These are phyloP conservation scores for Xylariaceae sp. DNA, from an alignment of 2,329 filamentous ascomycete genomes.

Conservation along the genomic window DNA sequence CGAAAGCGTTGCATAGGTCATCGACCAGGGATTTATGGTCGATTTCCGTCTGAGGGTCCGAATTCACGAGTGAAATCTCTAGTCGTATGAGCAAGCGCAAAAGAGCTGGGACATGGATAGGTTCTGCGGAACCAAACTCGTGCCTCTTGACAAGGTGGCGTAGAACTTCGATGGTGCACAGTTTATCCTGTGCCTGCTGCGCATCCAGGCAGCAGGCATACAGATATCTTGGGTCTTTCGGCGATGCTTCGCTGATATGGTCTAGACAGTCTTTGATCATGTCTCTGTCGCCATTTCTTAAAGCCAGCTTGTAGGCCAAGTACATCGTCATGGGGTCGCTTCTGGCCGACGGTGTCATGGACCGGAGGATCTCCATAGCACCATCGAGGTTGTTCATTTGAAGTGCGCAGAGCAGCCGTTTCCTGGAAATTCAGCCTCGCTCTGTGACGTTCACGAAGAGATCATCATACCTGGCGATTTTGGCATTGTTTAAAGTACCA, in stretches of 20 bases:
- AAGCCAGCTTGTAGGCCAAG: slow-evolving; percentile 65
- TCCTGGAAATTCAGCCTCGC: slow-evolving; percentile 45
- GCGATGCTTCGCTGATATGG: slow-evolving; percentile 44
- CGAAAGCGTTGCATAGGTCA: slow-evolving; percentile 48
- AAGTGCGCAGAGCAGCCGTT: slow-evolving; percentile 63
- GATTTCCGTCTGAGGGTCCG: slow-evolving; percentile 11
- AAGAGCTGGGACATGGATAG: slow-evolving; percentile 54
- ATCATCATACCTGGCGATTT: slow-evolving; percentile 52
- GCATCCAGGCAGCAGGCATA: slow-evolving; percentile 78
- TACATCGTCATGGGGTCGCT: slow-evolving; percentile 62
- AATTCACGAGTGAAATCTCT: slow-evolving; percentile 34
- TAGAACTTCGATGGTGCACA: slow-evolving; percentile 51
- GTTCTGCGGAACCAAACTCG: slow-evolving; percentile 36
- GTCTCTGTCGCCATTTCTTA: slow-evolving; percentile 50
- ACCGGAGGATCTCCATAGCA: slow-evolving; percentile 47
- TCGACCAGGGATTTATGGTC: slow-evolving; percentile 22
- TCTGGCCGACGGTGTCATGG: slow-evolving; percentile 51
- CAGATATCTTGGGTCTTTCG: slow-evolving; percentile 54
- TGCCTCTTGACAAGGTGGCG: slow-evolving; percentile 52
- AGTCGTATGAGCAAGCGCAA: slow-evolving; percentile 53
- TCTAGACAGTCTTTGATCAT: slow-evolving; percentile 58
- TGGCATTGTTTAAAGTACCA: slow-evolving; percentile 58
- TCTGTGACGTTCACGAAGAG: background rate
- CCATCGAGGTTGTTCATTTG: slow-evolving; percentile 45
- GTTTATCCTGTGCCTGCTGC: slow-evolving; percentile 54